Evolutionary conservation across 306 rosid species (phyloP).

Genomic region (Rosa lucieae): DNA sequence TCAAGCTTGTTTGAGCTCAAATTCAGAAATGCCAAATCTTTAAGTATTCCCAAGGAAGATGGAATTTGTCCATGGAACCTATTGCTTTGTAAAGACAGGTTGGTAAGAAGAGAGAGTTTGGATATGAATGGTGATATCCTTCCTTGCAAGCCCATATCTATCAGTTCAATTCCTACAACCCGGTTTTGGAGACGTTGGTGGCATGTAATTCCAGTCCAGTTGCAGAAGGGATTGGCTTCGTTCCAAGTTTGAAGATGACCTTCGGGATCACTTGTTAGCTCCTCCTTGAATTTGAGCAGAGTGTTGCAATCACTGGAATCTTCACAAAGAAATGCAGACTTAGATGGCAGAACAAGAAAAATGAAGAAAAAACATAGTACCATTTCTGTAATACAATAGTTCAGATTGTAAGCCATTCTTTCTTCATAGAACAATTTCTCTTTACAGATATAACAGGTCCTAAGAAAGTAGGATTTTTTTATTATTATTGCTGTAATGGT

Average conservation of each 20-base stretch:
- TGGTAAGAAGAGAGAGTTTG: slow-evolving; percentile 30
- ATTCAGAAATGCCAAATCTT: slow-evolving; percentile 19
- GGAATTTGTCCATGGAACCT: slow-evolving; percentile 23
- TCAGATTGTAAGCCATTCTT: slow-evolving; percentile 9
- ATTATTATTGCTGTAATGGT: not conserved
- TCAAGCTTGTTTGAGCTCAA: slow-evolving; percentile 9
- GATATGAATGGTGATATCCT: slow-evolving; percentile 23
- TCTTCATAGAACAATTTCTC: not conserved
- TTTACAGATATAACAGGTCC: not conserved
- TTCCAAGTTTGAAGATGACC: slow-evolving; percentile 29
- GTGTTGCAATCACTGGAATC: slow-evolving; percentile 16
- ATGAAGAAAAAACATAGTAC: not conserved
- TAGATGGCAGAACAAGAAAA: slow-evolving; percentile 11
- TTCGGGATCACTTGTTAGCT: slow-evolving; percentile 16
- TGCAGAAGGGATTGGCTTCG: slow-evolving; percentile 32
- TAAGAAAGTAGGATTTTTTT: not conserved
- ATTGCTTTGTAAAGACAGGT: slow-evolving; percentile 15
- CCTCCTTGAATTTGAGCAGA: slow-evolving; percentile 27
- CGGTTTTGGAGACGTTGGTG: slow-evolving; percentile 6
- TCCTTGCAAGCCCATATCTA: slow-evolving; percentile 23
- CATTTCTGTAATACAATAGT: not conserved
- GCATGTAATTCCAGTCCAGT: slow-evolving; percentile 38
- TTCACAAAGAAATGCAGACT: slow-evolving; percentile 16
- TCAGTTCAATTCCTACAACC: slow-evolving; percentile 23
- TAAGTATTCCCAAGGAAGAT: slow-evolving; percentile 19